Conservation (phyloP, 768 basidiomycete species). For the Lactarius sanguifluus region DNA sequence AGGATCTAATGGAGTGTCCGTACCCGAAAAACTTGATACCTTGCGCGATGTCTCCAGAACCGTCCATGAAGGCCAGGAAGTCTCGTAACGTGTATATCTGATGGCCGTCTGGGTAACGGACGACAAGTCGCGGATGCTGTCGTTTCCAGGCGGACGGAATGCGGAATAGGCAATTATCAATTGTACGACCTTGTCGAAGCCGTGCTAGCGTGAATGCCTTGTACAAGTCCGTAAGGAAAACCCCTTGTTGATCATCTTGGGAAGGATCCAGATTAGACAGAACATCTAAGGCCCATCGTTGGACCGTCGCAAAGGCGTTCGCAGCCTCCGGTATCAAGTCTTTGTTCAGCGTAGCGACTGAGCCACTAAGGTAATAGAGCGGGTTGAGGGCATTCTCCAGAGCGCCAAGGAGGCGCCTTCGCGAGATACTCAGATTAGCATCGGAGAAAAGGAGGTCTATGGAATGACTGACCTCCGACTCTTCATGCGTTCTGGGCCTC, state of each 20-base stretch:
- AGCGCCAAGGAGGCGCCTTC: conserved; percentile 6
- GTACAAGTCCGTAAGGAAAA: conserved; percentile 44
- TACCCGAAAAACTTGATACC: too few relatives aligned
- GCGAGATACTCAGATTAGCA: not conserved
- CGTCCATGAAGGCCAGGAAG: conserved; percentile 18
- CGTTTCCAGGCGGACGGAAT: conserved; percentile 8
- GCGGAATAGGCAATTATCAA: conserved; percentile 4
- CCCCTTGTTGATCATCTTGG: not conserved
- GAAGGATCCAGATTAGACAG: conserved; percentile 39
- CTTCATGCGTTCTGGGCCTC: not conserved
- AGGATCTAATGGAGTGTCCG: too few relatives aligned
- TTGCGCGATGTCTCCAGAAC: conserved; percentile 40
- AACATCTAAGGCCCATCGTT: conserved; percentile 47
- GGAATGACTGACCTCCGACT: conserved; percentile 10
- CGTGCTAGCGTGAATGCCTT: conserved; percentile 38
- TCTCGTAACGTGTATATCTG: not conserved
- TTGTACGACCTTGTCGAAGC: conserved; percentile 13
- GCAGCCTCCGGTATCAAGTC: conserved; percentile 42
- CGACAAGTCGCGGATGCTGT: conserved; percentile 12
- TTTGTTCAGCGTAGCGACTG: conserved; percentile 38
- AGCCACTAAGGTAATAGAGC: conserved; percentile 46
- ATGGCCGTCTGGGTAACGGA: not conserved
- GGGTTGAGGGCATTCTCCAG: conserved; percentile 55
- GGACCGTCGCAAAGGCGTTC: conserved; percentile 40
- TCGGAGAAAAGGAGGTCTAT: not conserved